These are phyloP conservation scores for Carnegiea gigantea DNA, from an alignment of 179 eudicot species.

Conservation along the genomic window DNA sequence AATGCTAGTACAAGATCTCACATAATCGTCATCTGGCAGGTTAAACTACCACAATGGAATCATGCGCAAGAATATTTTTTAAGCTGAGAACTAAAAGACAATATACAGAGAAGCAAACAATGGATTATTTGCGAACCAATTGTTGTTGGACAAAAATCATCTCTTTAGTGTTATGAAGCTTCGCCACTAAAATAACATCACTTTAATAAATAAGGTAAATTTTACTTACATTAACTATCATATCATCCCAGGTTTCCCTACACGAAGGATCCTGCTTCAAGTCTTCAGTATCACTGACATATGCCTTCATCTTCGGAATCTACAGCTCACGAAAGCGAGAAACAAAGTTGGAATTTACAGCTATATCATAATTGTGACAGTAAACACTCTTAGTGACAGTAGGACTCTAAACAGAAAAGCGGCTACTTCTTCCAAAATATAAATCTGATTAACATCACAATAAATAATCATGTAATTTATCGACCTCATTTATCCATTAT, in stretches of 20 bases:
- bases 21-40: slow-evolving; percentile 1
- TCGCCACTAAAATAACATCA: not conserved
- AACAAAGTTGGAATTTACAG: slow-evolving; percentile 11
- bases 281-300: slow-evolving; percentile 98
- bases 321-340: slow-evolving; percentile 66
- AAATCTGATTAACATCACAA: not conserved
- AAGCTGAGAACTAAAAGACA: not conserved
- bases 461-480: not conserved
- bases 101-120: not conserved
- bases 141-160: not conserved
- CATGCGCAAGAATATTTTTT: slow-evolving; percentile 1
- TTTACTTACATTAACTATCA: slow-evolving; percentile 82
- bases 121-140: not conserved
- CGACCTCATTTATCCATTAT: not conserved
- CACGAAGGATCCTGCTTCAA: slow-evolving; percentile 85
- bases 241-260: slow-evolving; percentile 98
- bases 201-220: not conserved
- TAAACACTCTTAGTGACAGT: not conserved
- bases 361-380: not conserved
- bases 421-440: not conserved
- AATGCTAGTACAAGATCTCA: not conserved
- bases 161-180: not conserved
- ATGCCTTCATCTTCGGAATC: slow-evolving; percentile 99
- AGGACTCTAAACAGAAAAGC: not conserved
- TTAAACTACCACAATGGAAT: not conserved